Evolutionary conservation across 257 asterid species (phyloP).

Genomic region (Penstemon eatonii): DNA sequence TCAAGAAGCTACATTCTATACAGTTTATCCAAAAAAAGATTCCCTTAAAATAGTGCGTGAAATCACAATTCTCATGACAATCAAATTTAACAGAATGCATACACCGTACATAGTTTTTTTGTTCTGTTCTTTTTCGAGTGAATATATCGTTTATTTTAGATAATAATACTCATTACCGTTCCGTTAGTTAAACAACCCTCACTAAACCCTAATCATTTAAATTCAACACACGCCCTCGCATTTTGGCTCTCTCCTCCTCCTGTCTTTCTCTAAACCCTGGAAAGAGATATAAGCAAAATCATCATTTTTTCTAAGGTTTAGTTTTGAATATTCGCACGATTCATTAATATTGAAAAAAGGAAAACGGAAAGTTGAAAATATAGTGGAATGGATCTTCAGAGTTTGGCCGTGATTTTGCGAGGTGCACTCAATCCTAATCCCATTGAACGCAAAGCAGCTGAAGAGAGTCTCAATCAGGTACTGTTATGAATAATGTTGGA

Average conservation of each 20-base stretch:
- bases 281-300: background rate
- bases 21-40: no score
- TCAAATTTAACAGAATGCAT: no score
- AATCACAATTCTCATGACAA: no score
- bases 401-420: conserved; percentile 64
- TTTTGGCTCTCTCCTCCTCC: background rate
- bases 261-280: conserved; percentile 27
- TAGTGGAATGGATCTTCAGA: conserved; percentile 74
- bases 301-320: background rate
- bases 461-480: conserved; percentile 90
- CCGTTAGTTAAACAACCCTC: background rate
- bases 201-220: conserved; percentile 24
- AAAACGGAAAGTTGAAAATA: conserved; percentile 11
- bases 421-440: conserved; percentile 89
- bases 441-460: conserved; percentile 83
- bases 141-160: no score
- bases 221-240: conserved; percentile 9
- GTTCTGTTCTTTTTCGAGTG: no score
- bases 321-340: no score
- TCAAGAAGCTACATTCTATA: no score
- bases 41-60: no score
- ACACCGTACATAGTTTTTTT: no score
- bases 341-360: background rate
- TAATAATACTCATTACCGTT: no score
- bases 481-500: conserved; percentile 6